These are phyloP conservation scores for Physcomitrellopsis africana DNA, from an alignment of 225 moss, liverwort and hornwort genomes.

Conservation along the genomic window DNA sequence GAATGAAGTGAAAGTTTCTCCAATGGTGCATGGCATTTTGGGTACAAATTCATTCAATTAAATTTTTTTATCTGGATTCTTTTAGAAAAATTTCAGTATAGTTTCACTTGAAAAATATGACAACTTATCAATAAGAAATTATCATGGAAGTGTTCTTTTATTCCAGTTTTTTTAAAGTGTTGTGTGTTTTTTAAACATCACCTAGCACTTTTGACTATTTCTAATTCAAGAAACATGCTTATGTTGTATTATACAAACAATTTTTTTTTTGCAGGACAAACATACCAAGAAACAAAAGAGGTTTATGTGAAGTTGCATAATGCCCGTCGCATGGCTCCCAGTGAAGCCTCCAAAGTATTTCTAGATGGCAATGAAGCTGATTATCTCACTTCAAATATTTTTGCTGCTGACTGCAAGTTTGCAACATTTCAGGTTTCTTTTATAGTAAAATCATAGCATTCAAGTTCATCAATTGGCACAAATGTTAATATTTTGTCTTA, in stretches of 20 bases:
- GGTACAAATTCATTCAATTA: conserved; percentile 18
- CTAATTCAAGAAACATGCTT: neutral
- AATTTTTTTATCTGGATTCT: no score
- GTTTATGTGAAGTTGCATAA: conserved; percentile 43
- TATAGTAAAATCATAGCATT: neutral
- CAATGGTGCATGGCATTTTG: conserved; percentile 38
- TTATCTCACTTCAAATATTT: conserved; percentile 44
- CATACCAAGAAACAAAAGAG: conserved; percentile 46
- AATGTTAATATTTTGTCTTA: no score
- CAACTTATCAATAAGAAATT: neutral
- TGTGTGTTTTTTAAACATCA: no score
- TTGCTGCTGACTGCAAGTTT: conserved; percentile 48
- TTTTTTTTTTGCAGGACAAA: conserved; percentile 42
- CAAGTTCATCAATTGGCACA: neutral
- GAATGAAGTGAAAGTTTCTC: conserved; percentile 41
- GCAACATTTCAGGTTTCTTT: conserved; percentile 41
- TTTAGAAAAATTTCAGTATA: neutral
- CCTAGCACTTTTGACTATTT: neutral
- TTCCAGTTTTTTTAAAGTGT: no score
- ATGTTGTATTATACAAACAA: no score
- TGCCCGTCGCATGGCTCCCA: conserved; percentile 40
- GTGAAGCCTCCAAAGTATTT: conserved; percentile 36
- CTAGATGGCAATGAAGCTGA: conserved; percentile 46
- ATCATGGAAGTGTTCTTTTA: no score
- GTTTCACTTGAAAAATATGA: neutral